A percentile compares a stretch with the other conserved stretches of the same genome.
These are phyloP conservation scores for Exidia glandulosa DNA, from an alignment of 768 basidiomycete genomes.

Conservation along the genomic window DNA sequence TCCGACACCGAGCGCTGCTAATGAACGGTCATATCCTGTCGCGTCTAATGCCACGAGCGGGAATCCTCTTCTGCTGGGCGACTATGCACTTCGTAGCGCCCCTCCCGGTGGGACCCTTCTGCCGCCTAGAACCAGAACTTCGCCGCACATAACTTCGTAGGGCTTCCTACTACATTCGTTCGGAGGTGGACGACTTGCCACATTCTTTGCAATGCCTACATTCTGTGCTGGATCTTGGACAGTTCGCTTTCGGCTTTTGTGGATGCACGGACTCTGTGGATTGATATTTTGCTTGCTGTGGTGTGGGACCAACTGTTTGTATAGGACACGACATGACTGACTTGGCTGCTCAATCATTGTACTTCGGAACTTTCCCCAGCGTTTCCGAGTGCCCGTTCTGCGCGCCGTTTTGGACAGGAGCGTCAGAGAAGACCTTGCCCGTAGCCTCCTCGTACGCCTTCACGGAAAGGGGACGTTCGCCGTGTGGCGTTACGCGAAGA, in stretches of 20 bases:
- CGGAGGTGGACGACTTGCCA: no score
- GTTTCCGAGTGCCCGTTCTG: conserved; percentile 14
- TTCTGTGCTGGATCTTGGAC: no score
- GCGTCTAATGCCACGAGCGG: neutral
- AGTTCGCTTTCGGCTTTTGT: no score
- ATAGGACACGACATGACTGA: no score
- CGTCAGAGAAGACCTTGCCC: conserved; percentile 62
- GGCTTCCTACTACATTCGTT: no score
- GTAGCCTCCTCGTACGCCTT: conserved; percentile 52
- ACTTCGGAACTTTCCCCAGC: neutral
- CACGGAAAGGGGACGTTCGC: conserved; percentile 67
- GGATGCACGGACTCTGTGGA: no score
- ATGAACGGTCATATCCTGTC: neutral
- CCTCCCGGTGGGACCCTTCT: neutral
- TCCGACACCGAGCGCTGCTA: no score
- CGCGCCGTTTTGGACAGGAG: conserved; percentile 62
- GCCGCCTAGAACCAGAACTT: neutral
- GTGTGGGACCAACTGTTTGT: no score
- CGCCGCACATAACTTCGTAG: neutral
- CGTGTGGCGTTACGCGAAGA: conserved; percentile 71
- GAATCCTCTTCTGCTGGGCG: neutral
- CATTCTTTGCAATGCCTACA: no score
- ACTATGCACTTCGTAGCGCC: neutral
- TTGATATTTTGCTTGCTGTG: no score
- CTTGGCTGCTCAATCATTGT: neutral